phyloP scores from a whole-genome alignment of 2,329 filamentous ascomycete species.

The Pyricularia sp. region DNA sequence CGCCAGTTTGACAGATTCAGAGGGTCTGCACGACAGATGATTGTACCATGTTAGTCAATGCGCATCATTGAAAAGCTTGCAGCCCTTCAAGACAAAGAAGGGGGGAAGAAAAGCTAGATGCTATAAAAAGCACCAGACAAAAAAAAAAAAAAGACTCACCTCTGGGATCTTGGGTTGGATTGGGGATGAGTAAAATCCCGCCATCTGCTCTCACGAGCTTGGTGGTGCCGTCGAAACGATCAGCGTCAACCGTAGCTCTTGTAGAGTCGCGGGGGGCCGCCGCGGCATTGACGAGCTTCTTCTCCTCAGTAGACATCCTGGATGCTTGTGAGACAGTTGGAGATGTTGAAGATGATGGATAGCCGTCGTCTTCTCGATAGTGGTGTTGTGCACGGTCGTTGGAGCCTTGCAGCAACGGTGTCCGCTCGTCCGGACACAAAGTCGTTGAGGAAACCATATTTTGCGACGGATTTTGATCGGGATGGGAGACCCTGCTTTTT shows the following conservation, averaged over 20 bases:
- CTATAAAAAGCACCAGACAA: neutral
- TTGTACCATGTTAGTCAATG: no score
- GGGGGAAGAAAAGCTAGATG: neutral
- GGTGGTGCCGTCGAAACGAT: neutral
- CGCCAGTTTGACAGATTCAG: slow-evolving; percentile 20
- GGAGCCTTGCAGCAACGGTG: neutral
- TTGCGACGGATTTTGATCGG: no score
- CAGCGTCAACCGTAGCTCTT: neutral
- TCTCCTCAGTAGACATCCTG: neutral
- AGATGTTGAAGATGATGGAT: neutral
- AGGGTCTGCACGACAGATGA: slow-evolving; percentile 14
- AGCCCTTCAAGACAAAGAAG: neutral
- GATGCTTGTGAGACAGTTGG: neutral
- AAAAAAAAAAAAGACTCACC: neutral
- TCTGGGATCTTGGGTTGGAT: neutral
- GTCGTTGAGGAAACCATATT: no score
- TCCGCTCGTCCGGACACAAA: no score
- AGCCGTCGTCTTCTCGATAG: neutral
- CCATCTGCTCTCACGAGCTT: neutral
- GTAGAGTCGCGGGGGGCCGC: neutral
- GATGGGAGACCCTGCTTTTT: no score
- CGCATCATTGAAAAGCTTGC: no score
- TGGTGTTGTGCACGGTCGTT: neutral
- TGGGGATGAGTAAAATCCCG: slow-evolving; percentile 1
- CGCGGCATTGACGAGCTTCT: neutral